These are phyloP conservation scores for Ascochyta rabiei DNA, from an alignment of 2,329 filamentous ascomycete species.

Conservation along the genomic window DNA sequence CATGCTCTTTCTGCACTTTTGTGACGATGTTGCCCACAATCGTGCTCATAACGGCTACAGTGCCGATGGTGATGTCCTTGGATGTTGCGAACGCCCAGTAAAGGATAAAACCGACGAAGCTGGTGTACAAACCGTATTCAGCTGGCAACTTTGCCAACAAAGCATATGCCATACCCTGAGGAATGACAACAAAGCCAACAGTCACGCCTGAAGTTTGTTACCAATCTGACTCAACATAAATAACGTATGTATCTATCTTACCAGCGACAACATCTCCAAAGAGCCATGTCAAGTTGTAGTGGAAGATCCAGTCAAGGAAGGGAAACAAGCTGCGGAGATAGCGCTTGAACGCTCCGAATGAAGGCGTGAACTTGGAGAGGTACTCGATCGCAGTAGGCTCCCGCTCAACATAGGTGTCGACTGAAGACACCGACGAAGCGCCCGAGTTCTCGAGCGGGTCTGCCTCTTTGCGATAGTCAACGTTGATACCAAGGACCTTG, in stretches of 20 bases:
- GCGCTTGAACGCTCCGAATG: slow-evolving; percentile 55
- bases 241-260: slow-evolving; percentile 48
- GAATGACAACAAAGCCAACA: slow-evolving; percentile 81
- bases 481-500: slow-evolving; percentile 81
- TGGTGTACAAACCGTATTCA: slow-evolving; percentile 89
- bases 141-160: slow-evolving; percentile 78
- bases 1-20: slow-evolving; percentile 61
- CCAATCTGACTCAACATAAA: too few relatives aligned
- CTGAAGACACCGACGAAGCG: slow-evolving; percentile 79
- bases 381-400: slow-evolving; percentile 78
- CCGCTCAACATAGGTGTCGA: slow-evolving; percentile 70
- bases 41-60: slow-evolving; percentile 94
- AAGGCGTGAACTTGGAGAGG: slow-evolving; percentile 69
- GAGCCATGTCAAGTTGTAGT: slow-evolving; percentile 91
- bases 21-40: slow-evolving; percentile 82
- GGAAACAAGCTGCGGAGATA: slow-evolving; percentile 82
- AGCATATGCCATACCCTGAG: slow-evolving; percentile 95
- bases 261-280: slow-evolving; percentile 87
- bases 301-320: slow-evolving; percentile 84
- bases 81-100: slow-evolving; percentile 99
- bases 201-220: slow-evolving; percentile 61
- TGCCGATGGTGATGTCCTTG: slow-evolving; percentile 98
- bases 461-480: slow-evolving; percentile 71
- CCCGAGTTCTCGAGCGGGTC: slow-evolving; percentile 62
- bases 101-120: slow-evolving; percentile 91